These are phyloP conservation scores for Pseudonitzschia delicatissima DNA, from an alignment of 108 stramenopile species.

Conservation along the genomic window DNA sequence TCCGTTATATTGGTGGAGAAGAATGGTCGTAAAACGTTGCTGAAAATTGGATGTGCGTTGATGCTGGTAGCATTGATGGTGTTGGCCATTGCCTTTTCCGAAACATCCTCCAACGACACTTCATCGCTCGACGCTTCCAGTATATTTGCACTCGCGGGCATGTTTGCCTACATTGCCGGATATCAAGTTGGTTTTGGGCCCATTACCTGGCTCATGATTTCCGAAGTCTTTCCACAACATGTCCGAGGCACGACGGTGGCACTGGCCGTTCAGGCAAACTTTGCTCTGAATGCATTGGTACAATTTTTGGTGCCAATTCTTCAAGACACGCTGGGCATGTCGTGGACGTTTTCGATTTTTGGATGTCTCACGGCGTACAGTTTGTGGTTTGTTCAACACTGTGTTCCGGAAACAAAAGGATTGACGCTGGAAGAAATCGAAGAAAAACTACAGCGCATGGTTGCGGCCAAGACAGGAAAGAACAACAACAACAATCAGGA, in stretches of 20 bases:
- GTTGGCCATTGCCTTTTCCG: slow-evolving; percentile 41
- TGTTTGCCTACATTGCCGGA: slow-evolving; percentile 46
- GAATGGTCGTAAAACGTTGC: slow-evolving; percentile 46
- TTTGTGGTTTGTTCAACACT: slow-evolving; percentile 26
- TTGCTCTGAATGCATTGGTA: slow-evolving; percentile 33
- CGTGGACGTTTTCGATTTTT: slow-evolving; percentile 37
- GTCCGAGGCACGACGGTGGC: slow-evolving; percentile 50
- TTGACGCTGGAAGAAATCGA: slow-evolving; percentile 49
- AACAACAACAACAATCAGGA: no score
- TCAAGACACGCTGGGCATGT: slow-evolving; percentile 27
- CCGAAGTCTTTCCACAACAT: slow-evolving; percentile 44
- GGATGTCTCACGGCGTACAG: slow-evolving; percentile 23
- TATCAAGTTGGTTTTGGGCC: slow-evolving; percentile 51
- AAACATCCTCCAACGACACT: slow-evolving; percentile 13
- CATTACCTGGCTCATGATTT: slow-evolving; percentile 50
- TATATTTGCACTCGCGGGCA: slow-evolving; percentile 4
- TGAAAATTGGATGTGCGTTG: slow-evolving; percentile 40
- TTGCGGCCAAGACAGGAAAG: no score
- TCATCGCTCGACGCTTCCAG: background rate
- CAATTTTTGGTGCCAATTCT: slow-evolving; percentile 33
- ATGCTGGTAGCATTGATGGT: slow-evolving; percentile 51
- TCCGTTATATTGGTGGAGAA: slow-evolving; percentile 53
- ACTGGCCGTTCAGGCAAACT: slow-evolving; percentile 40
- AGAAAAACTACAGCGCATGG: no score
- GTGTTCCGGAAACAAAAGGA: slow-evolving; percentile 51